Base-by-base conservation (phyloP, 306 rosid species). In the Phaseolus lunatus region DNA sequence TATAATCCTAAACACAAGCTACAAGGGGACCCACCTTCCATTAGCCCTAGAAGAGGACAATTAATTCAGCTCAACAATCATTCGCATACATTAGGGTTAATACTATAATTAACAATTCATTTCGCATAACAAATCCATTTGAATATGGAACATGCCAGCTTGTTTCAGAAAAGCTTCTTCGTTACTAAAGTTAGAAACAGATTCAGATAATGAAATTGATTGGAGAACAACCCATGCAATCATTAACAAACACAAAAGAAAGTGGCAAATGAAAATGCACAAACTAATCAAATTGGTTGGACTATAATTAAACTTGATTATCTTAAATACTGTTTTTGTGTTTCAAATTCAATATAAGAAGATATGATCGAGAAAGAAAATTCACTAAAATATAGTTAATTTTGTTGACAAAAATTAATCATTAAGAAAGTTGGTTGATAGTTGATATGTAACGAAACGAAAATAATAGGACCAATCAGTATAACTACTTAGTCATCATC, bases 71-170 rank as follows among this genome's bases (percentile, higher is more conserved):
- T 75, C 58, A 54, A 22, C 57, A 70, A 49, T 70, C 26, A 77
- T 70, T 43, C 23, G 10, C 52, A 76, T 39, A 49, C 39, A 69
- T 54, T 61, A 49, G 58, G 70, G 23, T 59, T 72, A 79, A 63
- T 61, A 27, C 48, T 16, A 33, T 45, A 57, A 22, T 81, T 45
- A 81, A 81, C 78, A 69, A 81, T 76, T 59, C 56, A 19, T 81
- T 81, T n/a, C 63, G 7, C 10, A 39, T 69, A 76, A 69, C 73
- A 5, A 61, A 70, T 14, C 67, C 50, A 39, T 18, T 67, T 67
- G 37, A 81, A 67, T 58, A 61, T 75, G 72, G 63, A 27, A 75
- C 77, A 76, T 69, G 85, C 43, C 73, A 81, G 85, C 77, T 70
- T 41, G n/a, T 41, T 61, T 24, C 29, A 50, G n/a, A 52, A 61